Base-by-base conservation (phyloP, 371 early-diverging fungal genomes). In the Dichotomocladium elegans region DNA sequence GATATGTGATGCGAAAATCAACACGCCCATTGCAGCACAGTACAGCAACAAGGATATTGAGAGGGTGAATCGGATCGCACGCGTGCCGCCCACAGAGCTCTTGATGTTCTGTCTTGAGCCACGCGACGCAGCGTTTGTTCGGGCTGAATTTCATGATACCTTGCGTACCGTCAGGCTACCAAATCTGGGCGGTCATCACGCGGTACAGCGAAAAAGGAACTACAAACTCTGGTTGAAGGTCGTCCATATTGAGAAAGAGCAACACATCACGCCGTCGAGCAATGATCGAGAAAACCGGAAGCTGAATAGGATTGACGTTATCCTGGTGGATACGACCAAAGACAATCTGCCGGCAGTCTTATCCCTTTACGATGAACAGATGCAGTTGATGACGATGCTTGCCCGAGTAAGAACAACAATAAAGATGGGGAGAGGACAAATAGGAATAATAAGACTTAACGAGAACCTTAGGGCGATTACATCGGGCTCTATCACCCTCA, bases 141-240 rank as follows among this genome's bases (percentile, higher is more conserved):
- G 49, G 7, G 22, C 34, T 41, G 63, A 66, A 10, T 69, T 72
- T 37, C 42, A 42, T 0, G 59, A 68, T 24, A 42, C 35, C 17
- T 44, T 69, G 4, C 29, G 49, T 1, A 41, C 29, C 4, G 44
- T 43, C 19, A 51, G 46, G 15, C 43, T 30, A 10, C 50, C 45
- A n/a, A 43, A 19, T 24, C 15, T 53, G 27, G 41, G 25, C 26
- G 37, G n/a, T n/a, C n/a, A 37, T 17, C 15, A 37, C 8, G 37
- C 37, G 21, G 5, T 17, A 6, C 37, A 41, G 22, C 14, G 8
- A 14, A 37, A 43, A 19, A 41, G 30, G 30, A 1, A 21, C 4
- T 52, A 54, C 31, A 51, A 56, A 22, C 41, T 74, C 2, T 74
- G 75, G 75, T 58, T 71, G 25, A 68, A 71, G 53, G 63, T 63